Conservation (phyloP, 106 monocot genomes). For the Dendrobium catenatum region DNA sequence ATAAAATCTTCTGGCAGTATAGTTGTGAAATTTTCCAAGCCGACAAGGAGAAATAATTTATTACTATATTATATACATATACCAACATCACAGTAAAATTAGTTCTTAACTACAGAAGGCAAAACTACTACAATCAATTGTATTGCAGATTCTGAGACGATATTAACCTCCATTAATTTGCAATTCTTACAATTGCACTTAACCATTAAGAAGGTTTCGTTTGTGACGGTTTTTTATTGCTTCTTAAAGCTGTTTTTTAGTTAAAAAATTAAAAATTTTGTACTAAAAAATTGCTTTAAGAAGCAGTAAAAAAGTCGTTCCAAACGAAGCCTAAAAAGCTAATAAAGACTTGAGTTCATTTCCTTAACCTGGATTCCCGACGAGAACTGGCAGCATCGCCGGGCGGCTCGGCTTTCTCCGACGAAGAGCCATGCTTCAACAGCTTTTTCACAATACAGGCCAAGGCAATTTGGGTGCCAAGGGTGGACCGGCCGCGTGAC, state of each 20-base stretch:
- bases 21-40: not conserved
- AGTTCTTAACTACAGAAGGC: not conserved
- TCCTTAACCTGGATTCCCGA: not conserved
- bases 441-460: constrained; percentile 83
- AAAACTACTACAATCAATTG: not conserved
- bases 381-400: not conserved
- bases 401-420: constrained; percentile 8
- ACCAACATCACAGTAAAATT: not conserved
- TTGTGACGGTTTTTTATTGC: too few relatives aligned
- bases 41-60: not conserved
- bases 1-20: not conserved
- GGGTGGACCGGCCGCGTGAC: constrained; percentile 50
- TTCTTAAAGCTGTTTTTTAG: too few relatives aligned
- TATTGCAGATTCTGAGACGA: not conserved
- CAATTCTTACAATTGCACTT: not conserved
- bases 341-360: not conserved
- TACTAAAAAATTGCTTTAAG: too few relatives aligned
- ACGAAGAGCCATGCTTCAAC: constrained; percentile 21
- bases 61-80: not conserved
- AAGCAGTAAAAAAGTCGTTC: too few relatives aligned
- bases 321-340: not conserved
- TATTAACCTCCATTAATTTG: not conserved
- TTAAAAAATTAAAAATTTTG: too few relatives aligned
- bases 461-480: constrained; percentile 68
- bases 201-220: not conserved